Conservation (phyloP, 1,284 basidiomycete species). For the Rhizoctonia solani region DNA sequence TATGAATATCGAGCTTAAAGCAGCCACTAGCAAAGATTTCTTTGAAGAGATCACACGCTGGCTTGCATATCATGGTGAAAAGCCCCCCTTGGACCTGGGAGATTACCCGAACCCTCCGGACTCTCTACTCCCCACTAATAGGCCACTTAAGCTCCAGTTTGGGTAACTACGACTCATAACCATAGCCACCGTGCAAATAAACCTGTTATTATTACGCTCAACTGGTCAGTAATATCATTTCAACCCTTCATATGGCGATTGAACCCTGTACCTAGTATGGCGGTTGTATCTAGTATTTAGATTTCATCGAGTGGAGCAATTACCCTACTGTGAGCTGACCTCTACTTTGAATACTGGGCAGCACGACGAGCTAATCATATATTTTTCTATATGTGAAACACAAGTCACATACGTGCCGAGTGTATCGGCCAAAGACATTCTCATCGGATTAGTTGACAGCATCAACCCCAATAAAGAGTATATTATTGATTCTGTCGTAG, state of each 20-base stretch:
- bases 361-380: neutral
- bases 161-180: neutral
- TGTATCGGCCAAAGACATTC: too few relatives aligned
- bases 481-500: too few relatives aligned
- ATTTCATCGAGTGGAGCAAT: neutral
- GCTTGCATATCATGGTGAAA: too few relatives aligned
- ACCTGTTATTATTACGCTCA: neutral
- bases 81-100: too few relatives aligned
- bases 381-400: neutral
- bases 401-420: neutral
- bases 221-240: neutral
- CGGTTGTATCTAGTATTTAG: neutral
- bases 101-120: too few relatives aligned
- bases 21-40: too few relatives aligned
- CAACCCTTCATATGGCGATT: neutral
- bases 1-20: too few relatives aligned
- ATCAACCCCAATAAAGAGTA: too few relatives aligned
- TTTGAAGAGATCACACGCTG: too few relatives aligned
- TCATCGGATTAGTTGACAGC: too few relatives aligned
- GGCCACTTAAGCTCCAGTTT: slow-evolving; percentile 1
- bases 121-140: too few relatives aligned
- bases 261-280: neutral
- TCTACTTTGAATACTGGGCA: too few relatives aligned
- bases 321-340: slow-evolving; percentile 6
- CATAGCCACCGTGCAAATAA: neutral